A percentile compares a stretch with the other conserved stretches of the same genome.
Evolutionary conservation across 2,329 filamentous ascomycete species (phyloP).

Genomic region (Microsporum canis): DNA sequence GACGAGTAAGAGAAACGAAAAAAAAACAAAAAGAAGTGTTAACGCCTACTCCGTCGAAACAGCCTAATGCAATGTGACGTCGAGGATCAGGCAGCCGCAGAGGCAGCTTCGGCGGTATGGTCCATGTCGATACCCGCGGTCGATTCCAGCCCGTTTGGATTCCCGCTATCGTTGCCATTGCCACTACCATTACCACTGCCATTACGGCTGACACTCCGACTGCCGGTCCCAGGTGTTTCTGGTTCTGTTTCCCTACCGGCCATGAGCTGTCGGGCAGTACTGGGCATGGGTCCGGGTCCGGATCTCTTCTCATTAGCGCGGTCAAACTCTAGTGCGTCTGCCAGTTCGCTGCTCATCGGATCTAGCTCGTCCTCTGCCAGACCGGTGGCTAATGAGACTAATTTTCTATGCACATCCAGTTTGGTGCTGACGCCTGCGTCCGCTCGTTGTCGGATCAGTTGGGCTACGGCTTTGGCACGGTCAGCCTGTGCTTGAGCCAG

Average conservation of each 20-base stretch:
- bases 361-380: conserved; percentile 39
- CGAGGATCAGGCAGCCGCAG: neutral
- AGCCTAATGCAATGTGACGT: neutral
- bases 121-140: neutral
- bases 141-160: neutral
- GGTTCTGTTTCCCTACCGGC: neutral
- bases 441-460: conserved; percentile 34
- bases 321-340: conserved; percentile 36
- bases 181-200: neutral
- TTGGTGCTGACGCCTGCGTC: conserved; percentile 37
- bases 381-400: conserved; percentile 37
- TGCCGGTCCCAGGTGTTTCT: neutral
- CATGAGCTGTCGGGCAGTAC: neutral
- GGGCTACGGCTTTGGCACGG: conserved; percentile 28
- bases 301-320: conserved; percentile 26
- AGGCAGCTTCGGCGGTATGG: neutral
- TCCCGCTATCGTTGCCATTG: neutral
- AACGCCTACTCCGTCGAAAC: neutral
- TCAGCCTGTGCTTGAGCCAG: conserved; percentile 25
- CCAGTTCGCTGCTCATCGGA: conserved; percentile 36
- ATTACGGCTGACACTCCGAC: neutral
- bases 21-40: neutral
- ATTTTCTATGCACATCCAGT: conserved; percentile 37
- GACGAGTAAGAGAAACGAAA: neutral
- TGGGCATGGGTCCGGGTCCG: neutral